phyloP scores from a whole-genome alignment of 2,329 filamentous ascomycete genomes.

The Coniochaeta sp. region DNA sequence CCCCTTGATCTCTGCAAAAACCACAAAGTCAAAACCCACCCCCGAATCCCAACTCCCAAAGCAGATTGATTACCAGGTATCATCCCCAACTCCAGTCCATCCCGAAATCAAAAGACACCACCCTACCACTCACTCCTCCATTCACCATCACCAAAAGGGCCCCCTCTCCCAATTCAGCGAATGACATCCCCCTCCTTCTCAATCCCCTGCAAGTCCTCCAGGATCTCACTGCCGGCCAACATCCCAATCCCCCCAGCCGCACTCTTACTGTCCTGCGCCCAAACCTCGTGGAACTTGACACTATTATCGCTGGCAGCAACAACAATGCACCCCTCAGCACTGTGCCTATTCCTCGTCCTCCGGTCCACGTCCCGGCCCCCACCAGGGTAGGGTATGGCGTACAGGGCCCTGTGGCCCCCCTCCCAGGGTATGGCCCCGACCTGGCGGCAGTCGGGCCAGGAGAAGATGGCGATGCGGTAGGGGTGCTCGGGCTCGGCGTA shows the following conservation, averaged over 20 bases:
- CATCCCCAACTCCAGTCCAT: not conserved
- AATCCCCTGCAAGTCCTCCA: constrained; percentile 75
- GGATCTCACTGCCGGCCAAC: constrained; percentile 75
- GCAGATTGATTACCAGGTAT: not conserved
- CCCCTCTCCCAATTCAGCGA: constrained; percentile 37
- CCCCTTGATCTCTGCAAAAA: not conserved
- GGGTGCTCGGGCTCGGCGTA: constrained; percentile 87
- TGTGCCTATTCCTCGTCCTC: constrained; percentile 37
- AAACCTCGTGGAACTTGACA: constrained; percentile 94
- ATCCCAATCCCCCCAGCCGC: constrained; percentile 48
- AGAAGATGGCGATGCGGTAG: constrained; percentile 84
- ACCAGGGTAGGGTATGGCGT: constrained; percentile 76
- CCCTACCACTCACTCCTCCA: not conserved
- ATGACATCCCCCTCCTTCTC: constrained; percentile 67
- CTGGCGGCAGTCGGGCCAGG: constrained; percentile 86
- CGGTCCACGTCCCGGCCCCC: constrained; percentile 21
- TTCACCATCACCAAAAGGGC: not conserved
- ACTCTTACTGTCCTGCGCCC: constrained; percentile 57
- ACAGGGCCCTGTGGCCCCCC: constrained; percentile 70
- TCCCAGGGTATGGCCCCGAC: constrained; percentile 81
- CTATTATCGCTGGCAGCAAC: constrained; percentile 87
- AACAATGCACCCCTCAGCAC: constrained; percentile 75
- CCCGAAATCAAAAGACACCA: not conserved
- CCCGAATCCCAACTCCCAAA: not conserved
- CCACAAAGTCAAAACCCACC: not conserved